Conservation (phyloP, 1,139 yeast genomes). For the Lodderomyces pseudojiufengensis region DNA sequence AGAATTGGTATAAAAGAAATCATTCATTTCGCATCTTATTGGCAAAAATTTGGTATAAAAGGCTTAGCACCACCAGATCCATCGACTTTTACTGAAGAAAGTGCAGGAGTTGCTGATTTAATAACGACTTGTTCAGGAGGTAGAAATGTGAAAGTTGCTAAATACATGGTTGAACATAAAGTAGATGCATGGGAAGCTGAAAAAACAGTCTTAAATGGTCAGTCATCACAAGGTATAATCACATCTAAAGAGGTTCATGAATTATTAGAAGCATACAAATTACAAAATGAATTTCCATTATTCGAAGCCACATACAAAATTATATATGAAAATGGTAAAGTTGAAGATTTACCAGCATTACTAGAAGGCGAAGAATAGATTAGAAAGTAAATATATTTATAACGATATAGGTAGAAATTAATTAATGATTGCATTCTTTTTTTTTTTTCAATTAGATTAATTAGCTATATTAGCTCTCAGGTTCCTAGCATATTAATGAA, state of each 20-base stretch:
- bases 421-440: no score
- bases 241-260: conserved; percentile 90
- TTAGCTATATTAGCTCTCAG: no score
- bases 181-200: conserved; percentile 78
- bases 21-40: conserved; percentile 51
- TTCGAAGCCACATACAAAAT: conserved; percentile 83
- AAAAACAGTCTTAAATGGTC: conserved; percentile 80
- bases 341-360: conserved; percentile 60
- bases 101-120: conserved; percentile 95
- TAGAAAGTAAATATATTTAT: no score
- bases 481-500: no score
- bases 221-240: conserved; percentile 89
- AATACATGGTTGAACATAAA: conserved; percentile 67
- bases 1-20: conserved; percentile 88
- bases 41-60: conserved; percentile 63
- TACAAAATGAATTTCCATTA: conserved; percentile 75
- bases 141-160: conserved; percentile 87
- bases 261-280: conserved; percentile 59
- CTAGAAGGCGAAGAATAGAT: conserved; percentile 34
- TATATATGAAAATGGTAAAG: conserved; percentile 66
- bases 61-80: conserved; percentile 69
- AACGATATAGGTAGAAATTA: no score
- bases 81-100: conserved; percentile 82
- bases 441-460: no score
- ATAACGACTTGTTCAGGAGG: conserved; percentile 97